These are phyloP conservation scores for Globisporangium paddicum DNA, from an alignment of 352 stramenopile species.

Conservation along the genomic window DNA sequence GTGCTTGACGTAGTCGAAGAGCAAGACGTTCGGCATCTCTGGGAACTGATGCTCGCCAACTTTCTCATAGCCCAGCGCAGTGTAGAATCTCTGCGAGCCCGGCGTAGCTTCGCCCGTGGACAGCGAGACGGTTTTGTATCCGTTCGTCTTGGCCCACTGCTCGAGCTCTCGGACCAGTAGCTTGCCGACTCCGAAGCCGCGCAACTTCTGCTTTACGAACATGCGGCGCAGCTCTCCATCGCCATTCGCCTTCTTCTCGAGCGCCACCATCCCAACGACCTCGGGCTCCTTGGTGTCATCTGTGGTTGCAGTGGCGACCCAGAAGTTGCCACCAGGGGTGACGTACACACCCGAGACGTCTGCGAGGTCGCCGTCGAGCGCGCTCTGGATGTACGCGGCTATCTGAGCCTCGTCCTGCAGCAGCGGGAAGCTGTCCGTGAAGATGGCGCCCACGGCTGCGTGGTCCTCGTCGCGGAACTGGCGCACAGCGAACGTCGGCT, in stretches of 20 bases:
- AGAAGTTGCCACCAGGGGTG: slow-evolving; percentile 31
- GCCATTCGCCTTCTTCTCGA: slow-evolving; percentile 25
- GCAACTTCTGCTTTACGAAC: slow-evolving; percentile 29
- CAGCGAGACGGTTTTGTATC: slow-evolving; percentile 24
- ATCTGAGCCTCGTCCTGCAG: neutral
- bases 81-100: slow-evolving; percentile 32
- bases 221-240: slow-evolving; percentile 42
- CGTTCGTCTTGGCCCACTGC: slow-evolving; percentile 26
- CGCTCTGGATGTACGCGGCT: slow-evolving; percentile 1
- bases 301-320: slow-evolving; percentile 22
- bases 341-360: slow-evolving; percentile 9
- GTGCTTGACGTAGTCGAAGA: slow-evolving; percentile 32
- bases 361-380: slow-evolving; percentile 5
- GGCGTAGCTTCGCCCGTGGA: slow-evolving; percentile 25
- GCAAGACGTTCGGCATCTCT: slow-evolving; percentile 24
- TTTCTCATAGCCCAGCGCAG: slow-evolving; percentile 25
- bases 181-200: slow-evolving; percentile 33
- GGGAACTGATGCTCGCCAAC: slow-evolving; percentile 22
- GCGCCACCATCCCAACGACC: slow-evolving; percentile 29
- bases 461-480: slow-evolving; percentile 8
- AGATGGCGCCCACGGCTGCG: slow-evolving; percentile 2
- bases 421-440: slow-evolving; percentile 10
- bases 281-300: neutral
- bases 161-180: slow-evolving; percentile 35
- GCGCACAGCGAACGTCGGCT: slow-evolving; percentile 9